Evolutionary conservation across 2,329 filamentous ascomycete species (phyloP), one percentile per base, ranked within the genome.

Genomic region (Penicillium sp.): DNA sequence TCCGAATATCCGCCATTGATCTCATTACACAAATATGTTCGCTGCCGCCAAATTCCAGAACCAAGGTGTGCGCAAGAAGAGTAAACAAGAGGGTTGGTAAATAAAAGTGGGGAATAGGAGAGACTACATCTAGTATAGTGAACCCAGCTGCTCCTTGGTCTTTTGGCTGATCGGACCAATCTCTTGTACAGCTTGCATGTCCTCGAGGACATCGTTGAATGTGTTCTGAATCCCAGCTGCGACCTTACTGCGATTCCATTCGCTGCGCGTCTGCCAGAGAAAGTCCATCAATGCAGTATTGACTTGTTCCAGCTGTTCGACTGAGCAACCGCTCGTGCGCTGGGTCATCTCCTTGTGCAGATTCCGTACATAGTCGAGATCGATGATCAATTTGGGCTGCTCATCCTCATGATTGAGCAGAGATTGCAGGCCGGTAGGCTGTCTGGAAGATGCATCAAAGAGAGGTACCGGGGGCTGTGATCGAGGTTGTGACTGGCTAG

Each of bases 261-360:
- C 89, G 52, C 87, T 85, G 54, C 93, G 86, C 63, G 85, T 86
- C 64, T 84, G 84, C 95, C 95, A 99, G 49, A 98, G 86, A 66
- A 89, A 88, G 64, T 94, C 91, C 94, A 98, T 98, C 66, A 98
- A 82, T 67, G 90, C 88, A 7, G 93, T 90, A 75, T 93, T 93
- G 74, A 97, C 89, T 77, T 98, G 94, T 81, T 98, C 94, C 21
- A 99, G 82, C 76, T 99, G 94, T 79, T 99, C 95, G 56, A 99
- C 91, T 0, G 90, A 91, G 75, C 91, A 91, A 0, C 91, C 92
- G 21, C 87, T 89, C 2, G 91, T 94, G 49, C 84, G 82, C 30
- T 85, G 79, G 0, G 89, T 88, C 38, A 97, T 80, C 44, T 87
- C 82, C 0, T 82, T 75, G 60, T 92, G 83, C 59, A 96, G 84